A percentile compares a stretch with the other conserved stretches of the same genome.
phyloP scores from a whole-genome alignment of 73 alveolate genomes.

The Paramecium octaurelia region DNA sequence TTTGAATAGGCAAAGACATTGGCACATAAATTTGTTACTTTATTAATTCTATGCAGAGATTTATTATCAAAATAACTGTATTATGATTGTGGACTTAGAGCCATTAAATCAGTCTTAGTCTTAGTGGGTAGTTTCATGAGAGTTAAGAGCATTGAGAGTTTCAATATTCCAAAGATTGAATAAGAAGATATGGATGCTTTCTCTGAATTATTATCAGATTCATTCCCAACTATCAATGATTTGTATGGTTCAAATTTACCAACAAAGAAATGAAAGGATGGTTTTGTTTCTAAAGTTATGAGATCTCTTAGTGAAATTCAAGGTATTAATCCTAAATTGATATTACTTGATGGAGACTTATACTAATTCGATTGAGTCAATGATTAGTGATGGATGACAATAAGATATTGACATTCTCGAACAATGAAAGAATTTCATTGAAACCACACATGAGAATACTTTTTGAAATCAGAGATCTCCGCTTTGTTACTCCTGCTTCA shows the following conservation, averaged over 20 bases:
- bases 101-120: conserved; percentile 99
- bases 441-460: conserved; percentile 99
- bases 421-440: conserved; percentile 99
- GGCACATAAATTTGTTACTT: conserved; percentile 98
- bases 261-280: conserved; percentile 99
- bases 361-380: conserved; percentile 99
- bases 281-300: conserved; percentile 98
- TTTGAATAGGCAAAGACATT: conserved; percentile 98
- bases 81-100: conserved; percentile 99
- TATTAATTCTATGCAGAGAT: conserved; percentile 97
- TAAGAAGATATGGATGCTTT: conserved; percentile 98
- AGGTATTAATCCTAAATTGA: conserved; percentile 99
- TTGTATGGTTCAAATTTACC: conserved; percentile 98
- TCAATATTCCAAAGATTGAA: conserved; percentile 99
- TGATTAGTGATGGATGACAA: conserved; percentile 99
- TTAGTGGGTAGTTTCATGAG: conserved; percentile 99
- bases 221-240: conserved; percentile 98
- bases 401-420: conserved; percentile 93
- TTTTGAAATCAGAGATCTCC: conserved; percentile 99
- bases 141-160: conserved; percentile 99
- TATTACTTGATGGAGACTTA: conserved; percentile 98
- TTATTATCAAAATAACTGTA: conserved; percentile 91
- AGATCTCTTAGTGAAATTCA: conserved; percentile 94
- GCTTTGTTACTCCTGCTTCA: conserved; percentile 99
- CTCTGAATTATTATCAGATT: conserved; percentile 97